These are phyloP conservation scores for Phytophthora pisi DNA, from an alignment of 352 stramenopile genomes.

Conservation along the genomic window DNA sequence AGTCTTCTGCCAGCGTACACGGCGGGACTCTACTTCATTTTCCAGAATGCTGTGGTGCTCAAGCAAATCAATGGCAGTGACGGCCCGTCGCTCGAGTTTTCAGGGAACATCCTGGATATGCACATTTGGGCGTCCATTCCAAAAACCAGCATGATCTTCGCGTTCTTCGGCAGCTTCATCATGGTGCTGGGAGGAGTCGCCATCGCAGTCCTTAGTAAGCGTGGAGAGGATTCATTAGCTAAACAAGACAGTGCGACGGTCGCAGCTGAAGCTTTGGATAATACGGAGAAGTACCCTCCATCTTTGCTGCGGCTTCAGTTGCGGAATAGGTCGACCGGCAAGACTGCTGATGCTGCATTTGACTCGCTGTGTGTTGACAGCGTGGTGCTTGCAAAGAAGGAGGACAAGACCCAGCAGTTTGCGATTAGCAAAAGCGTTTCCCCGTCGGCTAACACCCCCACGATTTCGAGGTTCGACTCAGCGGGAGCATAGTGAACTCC, in stretches of 20 bases:
- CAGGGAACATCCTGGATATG: not conserved
- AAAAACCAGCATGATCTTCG: not conserved
- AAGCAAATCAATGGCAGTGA: not conserved
- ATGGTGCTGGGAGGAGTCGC: not conserved
- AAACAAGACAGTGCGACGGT: not conserved
- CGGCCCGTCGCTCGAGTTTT: not conserved
- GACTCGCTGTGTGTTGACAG: too few species aligned
- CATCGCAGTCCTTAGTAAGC: not conserved
- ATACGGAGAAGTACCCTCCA: not conserved
- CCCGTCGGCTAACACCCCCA: too few species aligned
- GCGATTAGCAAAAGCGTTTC: too few species aligned
- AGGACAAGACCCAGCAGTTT: too few species aligned
- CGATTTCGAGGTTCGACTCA: too few species aligned
- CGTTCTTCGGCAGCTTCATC: not conserved
- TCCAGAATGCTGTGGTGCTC: constrained; percentile 29
- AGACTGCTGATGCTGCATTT: too few species aligned
- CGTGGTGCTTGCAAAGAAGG: too few species aligned
- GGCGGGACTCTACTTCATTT: constrained; percentile 40
- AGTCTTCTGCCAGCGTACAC: constrained; percentile 44
- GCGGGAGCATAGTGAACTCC: too few species aligned
- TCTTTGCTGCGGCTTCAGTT: not conserved
- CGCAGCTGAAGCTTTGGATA: not conserved
- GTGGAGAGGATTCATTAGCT: not conserved
- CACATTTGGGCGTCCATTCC: not conserved
- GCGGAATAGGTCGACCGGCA: too few species aligned